Evolutionary conservation across 1,284 basidiomycete species (phyloP).

Genomic region (Irpex lacteus): DNA sequence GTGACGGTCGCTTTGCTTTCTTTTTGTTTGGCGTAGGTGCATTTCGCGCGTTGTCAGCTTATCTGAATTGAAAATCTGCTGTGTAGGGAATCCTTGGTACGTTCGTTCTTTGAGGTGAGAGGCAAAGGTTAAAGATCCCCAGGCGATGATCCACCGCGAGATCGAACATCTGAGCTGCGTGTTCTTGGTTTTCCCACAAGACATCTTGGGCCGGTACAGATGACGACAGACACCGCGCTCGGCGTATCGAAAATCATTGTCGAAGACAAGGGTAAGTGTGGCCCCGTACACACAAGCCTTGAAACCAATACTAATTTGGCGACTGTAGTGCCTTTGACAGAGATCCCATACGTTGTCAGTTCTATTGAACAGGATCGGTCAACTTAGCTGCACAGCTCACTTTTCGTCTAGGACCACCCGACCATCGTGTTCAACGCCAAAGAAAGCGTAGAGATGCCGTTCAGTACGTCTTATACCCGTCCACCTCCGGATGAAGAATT

Average conservation of each 20-base stretch:
- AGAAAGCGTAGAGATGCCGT: conserved; percentile 95
- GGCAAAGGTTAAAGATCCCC: not conserved
- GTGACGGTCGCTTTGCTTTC: conserved; percentile 70
- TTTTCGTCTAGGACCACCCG: conserved; percentile 65
- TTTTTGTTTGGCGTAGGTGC: conserved; percentile 81
- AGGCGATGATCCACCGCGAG: conserved; percentile 90
- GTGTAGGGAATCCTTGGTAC: conserved; percentile 61
- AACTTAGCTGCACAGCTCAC: not conserved
- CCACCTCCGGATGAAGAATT: not conserved
- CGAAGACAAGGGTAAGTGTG: conserved; percentile 60
- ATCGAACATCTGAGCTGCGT: conserved; percentile 86
- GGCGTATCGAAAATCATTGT: conserved; percentile 91
- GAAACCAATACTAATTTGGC: conserved; percentile 1
- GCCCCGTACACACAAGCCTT: not conserved
- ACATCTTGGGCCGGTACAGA: conserved; percentile 84
- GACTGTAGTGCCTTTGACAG: conserved; percentile 53
- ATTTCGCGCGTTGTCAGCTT: too few relatives aligned
- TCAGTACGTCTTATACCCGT: conserved; percentile 53
- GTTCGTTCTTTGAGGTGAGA: not conserved
- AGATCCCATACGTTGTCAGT: conserved; percentile 71
- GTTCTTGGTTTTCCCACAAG: conserved; percentile 83
- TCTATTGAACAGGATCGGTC: too few relatives aligned
- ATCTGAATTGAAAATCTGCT: too few relatives aligned
- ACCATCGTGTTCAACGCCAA: conserved; percentile 80
- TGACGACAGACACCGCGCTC: conserved; percentile 98